Evolutionary conservation across 805 yeast genomes (phyloP).

Genomic region (Candida ipomoeae): DNA sequence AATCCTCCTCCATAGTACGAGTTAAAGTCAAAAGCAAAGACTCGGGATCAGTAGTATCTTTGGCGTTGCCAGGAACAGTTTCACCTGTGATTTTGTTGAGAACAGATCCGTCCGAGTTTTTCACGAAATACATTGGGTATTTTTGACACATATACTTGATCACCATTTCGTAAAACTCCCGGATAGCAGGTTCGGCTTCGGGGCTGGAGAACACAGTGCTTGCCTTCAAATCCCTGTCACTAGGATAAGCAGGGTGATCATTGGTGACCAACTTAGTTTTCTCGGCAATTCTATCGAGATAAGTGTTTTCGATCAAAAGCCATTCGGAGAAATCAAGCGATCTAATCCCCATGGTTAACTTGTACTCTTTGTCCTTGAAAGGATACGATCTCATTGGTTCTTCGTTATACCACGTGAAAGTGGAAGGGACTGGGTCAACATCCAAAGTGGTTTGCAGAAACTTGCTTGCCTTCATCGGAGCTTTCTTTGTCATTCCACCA

Average conservation of each 20-base stretch:
- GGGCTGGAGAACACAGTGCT: slow-evolving; percentile 31
- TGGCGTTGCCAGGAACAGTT: slow-evolving; percentile 18
- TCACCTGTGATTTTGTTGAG: slow-evolving; percentile 27
- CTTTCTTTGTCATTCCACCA: neutral
- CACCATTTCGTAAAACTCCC: slow-evolving; percentile 32
- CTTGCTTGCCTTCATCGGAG: neutral
- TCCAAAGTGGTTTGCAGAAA: neutral
- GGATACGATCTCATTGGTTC: slow-evolving; percentile 33
- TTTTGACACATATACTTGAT: slow-evolving; percentile 31
- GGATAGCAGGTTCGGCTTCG: slow-evolving; percentile 32
- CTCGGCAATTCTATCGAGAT: slow-evolving; percentile 22
- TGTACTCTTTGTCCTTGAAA: slow-evolving; percentile 55
- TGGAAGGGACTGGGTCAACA: slow-evolving; percentile 10
- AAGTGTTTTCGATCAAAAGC: slow-evolving; percentile 38
- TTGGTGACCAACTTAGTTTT: slow-evolving; percentile 29
- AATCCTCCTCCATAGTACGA: slow-evolving; percentile 38
- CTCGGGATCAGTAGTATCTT: slow-evolving; percentile 8
- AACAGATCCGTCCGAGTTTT: slow-evolving; percentile 14
- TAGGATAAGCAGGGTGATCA: slow-evolving; percentile 30
- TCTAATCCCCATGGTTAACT: slow-evolving; percentile 19
- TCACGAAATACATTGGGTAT: slow-evolving; percentile 36
- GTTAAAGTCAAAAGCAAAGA: slow-evolving; percentile 22
- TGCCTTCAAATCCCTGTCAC: slow-evolving; percentile 21
- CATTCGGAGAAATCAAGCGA: slow-evolving; percentile 35
- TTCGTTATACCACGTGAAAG: slow-evolving; percentile 15